Evolutionary conservation across 2,329 filamentous ascomycete species (phyloP), one percentile per base, ranked within the genome.

Genomic region (Ascosphaera aggregata): DNA sequence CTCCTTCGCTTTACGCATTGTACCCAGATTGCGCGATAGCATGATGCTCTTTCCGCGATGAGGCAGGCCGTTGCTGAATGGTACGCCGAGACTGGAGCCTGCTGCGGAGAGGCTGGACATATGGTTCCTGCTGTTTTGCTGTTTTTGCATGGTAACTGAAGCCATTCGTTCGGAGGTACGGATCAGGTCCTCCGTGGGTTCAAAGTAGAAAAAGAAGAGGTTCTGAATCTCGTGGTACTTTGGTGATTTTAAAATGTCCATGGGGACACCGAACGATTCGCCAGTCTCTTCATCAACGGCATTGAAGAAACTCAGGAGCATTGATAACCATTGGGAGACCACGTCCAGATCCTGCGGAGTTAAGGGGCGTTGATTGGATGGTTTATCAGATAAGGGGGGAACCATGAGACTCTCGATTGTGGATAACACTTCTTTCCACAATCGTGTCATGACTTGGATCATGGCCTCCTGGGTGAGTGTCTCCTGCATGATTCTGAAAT

Each of bases 401-500:
- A 98, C 86, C 31, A 98, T 68, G 15, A 98, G 66, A 30, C 71
- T 71, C 58, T 98, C 89, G 45, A 95, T 79, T 1, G 86, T 91
- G 48, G 85, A 75, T 13, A 98, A 66, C 1, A 93, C 85, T 56
- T 98, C 89, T 59, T 98, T 98, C 89, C 89, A 98, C 4, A 98
- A 62, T 35, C 89, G 74, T 17, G 84, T 91, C 89, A 98, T 98
- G 49, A 98, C 89, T 54, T 89, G 85, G 48, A 85, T 74, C 86
- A 98, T 94, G n/a, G 89, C 91, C 41, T 82, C 76, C 42, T 84
- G 78, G 1, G 89, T 95, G 41, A 98, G 64, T 0, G 86, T 94
- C 56, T 89, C 75, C 60, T 95, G 94, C 85, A 98, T 93, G 48
- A 95, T 93, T 42, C 84, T 82, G 57, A 98, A 98, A 51, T 98